Base-by-base conservation (phyloP, 768 basidiomycete species). In the Pleurotus giganteus region DNA sequence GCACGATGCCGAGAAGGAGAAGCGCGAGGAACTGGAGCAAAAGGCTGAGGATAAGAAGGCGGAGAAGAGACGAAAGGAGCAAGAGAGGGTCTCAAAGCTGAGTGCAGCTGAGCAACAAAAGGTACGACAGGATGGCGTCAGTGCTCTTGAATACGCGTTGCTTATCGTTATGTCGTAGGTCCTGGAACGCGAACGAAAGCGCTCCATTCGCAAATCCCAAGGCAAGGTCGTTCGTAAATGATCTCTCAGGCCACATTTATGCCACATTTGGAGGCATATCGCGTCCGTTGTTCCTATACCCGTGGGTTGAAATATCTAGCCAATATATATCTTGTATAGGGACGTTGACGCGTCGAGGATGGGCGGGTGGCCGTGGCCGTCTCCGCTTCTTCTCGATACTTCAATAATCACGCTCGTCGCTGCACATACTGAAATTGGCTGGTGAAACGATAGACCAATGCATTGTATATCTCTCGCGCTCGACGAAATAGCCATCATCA, bases 71-170 rank as follows among this genome's bases (percentile, higher is more conserved):
- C 83, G 77, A 66, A 83, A 81, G 2, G 88, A 90, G 66, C 80
- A 91, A 59, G 91, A 90, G 57, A 77, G 82, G 59, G 67, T 91
- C 37, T 74, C 87, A 29, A 85, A 82, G 63, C 78, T 94, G 53
- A 88, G 86, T 62, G 78, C 90, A 27, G 79, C 84, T 17, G 90
- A 93, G 61, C 91, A 93, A 74, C 84, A 86, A 75, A 94, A 93
- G 83, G 89, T 85, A 49, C 45, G 65, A 58, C 9, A 17, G 55
- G 15, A 6, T 31, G 36, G n/a, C 9, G 4, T 31, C 1, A 4
- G 26, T 11, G 31, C 24, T 42, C 9, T 53, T 61, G 43, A 60
- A 6, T 5, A 36, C 29, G 45, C 12, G 46, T 26, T 37, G 28
- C 23, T 46, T 32, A 43, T 56, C 13, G 19, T 9, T 21, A 7